A percentile compares a stretch with the other conserved stretches of the same genome.
Conservation (phyloP, 768 basidiomycete species). For the Ramaria sp. region DNA sequence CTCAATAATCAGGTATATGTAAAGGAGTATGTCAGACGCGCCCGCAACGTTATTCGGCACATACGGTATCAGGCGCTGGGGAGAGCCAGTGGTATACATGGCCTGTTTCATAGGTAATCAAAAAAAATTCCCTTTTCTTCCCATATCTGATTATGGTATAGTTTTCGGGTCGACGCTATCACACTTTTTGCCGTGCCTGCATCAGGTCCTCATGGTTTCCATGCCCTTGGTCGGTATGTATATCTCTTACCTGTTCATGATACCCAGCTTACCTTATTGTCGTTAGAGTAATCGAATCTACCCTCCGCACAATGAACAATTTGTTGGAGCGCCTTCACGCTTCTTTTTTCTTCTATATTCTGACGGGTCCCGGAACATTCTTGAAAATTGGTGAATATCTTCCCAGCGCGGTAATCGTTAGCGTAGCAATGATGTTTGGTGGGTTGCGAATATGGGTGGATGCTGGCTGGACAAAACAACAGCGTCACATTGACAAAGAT, state of each 20-base stretch:
- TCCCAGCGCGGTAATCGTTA: constrained; percentile 77
- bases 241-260: not conserved
- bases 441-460: constrained; percentile 68
- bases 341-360: constrained; percentile 93
- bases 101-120: constrained; percentile 69
- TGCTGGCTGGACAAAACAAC: constrained; percentile 37
- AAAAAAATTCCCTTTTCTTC: no score
- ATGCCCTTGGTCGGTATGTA: constrained; percentile 76
- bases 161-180: constrained; percentile 90
- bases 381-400: constrained; percentile 87
- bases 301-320: constrained; percentile 85
- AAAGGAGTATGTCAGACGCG: constrained; percentile 43
- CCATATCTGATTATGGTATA: constrained; percentile 19
- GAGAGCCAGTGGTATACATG: constrained; percentile 80
- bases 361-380: constrained; percentile 55
- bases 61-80: constrained; percentile 67
- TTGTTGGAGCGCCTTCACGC: constrained; percentile 93
- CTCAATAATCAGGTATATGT: constrained; percentile 33
- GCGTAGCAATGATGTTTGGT: constrained; percentile 74
- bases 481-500: not conserved
- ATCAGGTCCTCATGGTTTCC: constrained; percentile 88
- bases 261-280: not conserved
- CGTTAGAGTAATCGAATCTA: constrained; percentile 71
- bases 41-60: constrained; percentile 60
- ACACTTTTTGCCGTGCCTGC: constrained; percentile 86